Conservation (phyloP, 495 filamentous ascomycete genomes). For the Talaromyces thailandensis region DNA sequence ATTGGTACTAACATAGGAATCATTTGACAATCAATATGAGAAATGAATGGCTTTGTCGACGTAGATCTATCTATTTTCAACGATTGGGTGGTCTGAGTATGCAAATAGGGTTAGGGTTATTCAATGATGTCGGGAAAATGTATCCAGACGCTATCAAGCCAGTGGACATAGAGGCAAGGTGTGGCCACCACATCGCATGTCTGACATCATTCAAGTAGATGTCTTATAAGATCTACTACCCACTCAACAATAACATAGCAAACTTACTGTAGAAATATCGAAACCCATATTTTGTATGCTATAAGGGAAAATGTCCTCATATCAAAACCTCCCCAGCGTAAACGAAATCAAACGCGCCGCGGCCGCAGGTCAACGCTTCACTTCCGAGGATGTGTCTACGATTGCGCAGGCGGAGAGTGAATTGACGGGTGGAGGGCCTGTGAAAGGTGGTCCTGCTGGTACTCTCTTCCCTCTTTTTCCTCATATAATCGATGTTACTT, state of each 20-base stretch:
- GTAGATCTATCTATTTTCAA: no score
- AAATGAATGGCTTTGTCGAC: no score
- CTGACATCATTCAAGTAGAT: neutral
- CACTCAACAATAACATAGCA: neutral
- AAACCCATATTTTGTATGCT: neutral
- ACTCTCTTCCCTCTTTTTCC: constrained; percentile 11
- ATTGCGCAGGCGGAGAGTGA: constrained; percentile 29
- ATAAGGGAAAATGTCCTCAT: neutral
- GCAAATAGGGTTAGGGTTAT: no score
- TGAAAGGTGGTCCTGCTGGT: constrained; percentile 48
- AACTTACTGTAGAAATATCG: neutral
- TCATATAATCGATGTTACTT: neutral
- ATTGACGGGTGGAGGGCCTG: constrained; percentile 36
- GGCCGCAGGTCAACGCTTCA: constrained; percentile 25
- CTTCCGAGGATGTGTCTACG: constrained; percentile 21
- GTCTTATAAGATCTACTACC: neutral
- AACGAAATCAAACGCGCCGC: constrained; percentile 26
- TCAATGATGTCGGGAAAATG: neutral
- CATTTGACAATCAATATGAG: no score
- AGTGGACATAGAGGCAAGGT: neutral
- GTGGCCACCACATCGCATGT: neutral
- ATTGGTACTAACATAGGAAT: no score
- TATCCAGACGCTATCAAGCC: neutral
- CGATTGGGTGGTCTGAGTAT: no score
- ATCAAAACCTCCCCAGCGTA: constrained; percentile 15